These are phyloP conservation scores for Nakaseomyces glabratus DNA, from an alignment of 1,139 yeast species.

Conservation along the genomic window DNA sequence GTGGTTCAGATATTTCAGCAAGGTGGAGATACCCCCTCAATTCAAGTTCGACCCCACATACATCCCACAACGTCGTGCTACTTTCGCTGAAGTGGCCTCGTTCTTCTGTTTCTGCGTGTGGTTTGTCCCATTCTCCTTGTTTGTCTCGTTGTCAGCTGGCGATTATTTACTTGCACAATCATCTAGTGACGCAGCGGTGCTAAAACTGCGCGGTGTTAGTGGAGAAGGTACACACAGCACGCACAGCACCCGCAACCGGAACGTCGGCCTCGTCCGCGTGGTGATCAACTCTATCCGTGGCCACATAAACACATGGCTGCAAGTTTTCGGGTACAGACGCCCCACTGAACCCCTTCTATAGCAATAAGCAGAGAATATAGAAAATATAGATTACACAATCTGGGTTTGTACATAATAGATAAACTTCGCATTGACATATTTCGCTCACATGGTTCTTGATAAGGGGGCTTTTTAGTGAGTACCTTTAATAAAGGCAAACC, in stretches of 20 bases:
- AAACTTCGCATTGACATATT: too few relatives aligned
- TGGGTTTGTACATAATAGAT: too few relatives aligned
- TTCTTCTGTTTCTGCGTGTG: conserved; percentile 91
- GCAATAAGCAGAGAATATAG: neutral
- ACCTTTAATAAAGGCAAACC: too few relatives aligned
- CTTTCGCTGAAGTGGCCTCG: conserved; percentile 82
- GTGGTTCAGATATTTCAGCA: conserved; percentile 84
- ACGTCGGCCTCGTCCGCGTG: conserved; percentile 55
- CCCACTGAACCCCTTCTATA: neutral
- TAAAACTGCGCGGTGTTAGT: neutral
- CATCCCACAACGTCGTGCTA: conserved; percentile 61
- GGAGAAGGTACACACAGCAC: conserved; percentile 13
- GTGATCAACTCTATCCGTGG: conserved; percentile 49
- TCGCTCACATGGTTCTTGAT: too few relatives aligned
- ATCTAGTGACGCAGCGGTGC: conserved; percentile 3
- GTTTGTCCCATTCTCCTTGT: conserved; percentile 88
- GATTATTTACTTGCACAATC: conserved; percentile 48
- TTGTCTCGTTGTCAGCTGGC: conserved; percentile 85
- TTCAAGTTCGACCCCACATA: conserved; percentile 49
- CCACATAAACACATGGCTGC: conserved; percentile 39
- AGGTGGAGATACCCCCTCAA: conserved; percentile 42
- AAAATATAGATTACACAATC: too few relatives aligned
- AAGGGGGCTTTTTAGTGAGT: too few relatives aligned
- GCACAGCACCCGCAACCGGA: conserved; percentile 31
- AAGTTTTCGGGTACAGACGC: too few relatives aligned